Conservation (phyloP, 371 early-diverging fungal genomes). For the Syncephalastrum contaminatum region DNA sequence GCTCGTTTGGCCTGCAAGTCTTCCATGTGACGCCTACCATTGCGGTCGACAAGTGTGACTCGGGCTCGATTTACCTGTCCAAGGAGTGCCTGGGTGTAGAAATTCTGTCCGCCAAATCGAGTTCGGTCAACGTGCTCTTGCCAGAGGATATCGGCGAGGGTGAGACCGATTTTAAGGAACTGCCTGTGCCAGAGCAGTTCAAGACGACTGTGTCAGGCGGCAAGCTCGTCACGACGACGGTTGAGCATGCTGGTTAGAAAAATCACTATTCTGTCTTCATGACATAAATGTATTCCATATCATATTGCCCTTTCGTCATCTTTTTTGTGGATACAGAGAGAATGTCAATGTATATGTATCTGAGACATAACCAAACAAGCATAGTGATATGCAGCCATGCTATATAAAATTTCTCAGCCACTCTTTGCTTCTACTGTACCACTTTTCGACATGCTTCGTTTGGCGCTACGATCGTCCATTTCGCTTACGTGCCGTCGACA, state of each 20-base stretch:
- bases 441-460: too few relatives aligned
- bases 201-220: slow-evolving; percentile 83
- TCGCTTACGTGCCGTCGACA: too few relatives aligned
- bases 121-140: slow-evolving; percentile 81
- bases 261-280: not conserved
- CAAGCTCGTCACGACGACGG: slow-evolving; percentile 76
- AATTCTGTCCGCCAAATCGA: slow-evolving; percentile 88
- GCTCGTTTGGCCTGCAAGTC: slow-evolving; percentile 89
- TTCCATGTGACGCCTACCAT: slow-evolving; percentile 83
- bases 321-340: too few relatives aligned
- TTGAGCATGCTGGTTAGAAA: slow-evolving; percentile 75
- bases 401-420: too few relatives aligned
- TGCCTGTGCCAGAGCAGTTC: slow-evolving; percentile 91
- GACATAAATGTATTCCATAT: too few relatives aligned
- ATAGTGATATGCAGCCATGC: too few relatives aligned
- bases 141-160: slow-evolving; percentile 65
- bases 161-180: slow-evolving; percentile 81
- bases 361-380: too few relatives aligned
- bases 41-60: slow-evolving; percentile 91
- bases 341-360: too few relatives aligned
- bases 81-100: slow-evolving; percentile 75
- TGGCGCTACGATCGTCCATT: too few relatives aligned
- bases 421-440: too few relatives aligned
- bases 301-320: too few relatives aligned
- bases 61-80: slow-evolving; percentile 84